phyloP scores from a whole-genome alignment of 176 grass and related monocot species.

The Triticum aestivum region DNA sequence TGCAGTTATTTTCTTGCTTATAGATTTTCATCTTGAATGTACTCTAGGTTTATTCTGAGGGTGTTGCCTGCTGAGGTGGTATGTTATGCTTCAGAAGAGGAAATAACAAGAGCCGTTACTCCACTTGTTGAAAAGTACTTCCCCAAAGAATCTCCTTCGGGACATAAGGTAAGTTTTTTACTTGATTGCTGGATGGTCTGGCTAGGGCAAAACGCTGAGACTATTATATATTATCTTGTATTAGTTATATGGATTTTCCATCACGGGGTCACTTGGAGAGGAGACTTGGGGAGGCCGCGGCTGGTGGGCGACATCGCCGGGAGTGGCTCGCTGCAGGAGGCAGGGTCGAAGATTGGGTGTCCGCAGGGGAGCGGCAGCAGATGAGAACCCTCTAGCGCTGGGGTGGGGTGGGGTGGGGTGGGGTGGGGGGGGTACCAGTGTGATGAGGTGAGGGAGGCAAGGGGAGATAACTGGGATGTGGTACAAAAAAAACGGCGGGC shows the following conservation, averaged over 20 bases:
- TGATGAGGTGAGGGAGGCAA: too few relatives aligned
- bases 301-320: too few relatives aligned
- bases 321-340: too few relatives aligned
- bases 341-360: too few relatives aligned
- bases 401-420: too few relatives aligned
- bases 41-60: slow-evolving; percentile 83
- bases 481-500: too few relatives aligned
- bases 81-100: slow-evolving; percentile 95
- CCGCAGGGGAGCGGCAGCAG: too few relatives aligned
- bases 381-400: too few relatives aligned
- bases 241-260: neutral
- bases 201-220: neutral
- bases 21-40: neutral
- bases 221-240: neutral
- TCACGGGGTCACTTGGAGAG: neutral
- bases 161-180: slow-evolving; percentile 53
- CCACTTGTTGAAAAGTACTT: slow-evolving; percentile 82
- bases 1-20: slow-evolving; percentile 22
- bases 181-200: slow-evolving; percentile 5
- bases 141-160: slow-evolving; percentile 52
- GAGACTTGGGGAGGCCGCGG: too few relatives aligned
- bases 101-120: slow-evolving; percentile 79
- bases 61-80: slow-evolving; percentile 79
- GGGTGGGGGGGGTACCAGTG: too few relatives aligned
- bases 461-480: too few relatives aligned